Evolutionary conservation across 495 filamentous ascomycete species (phyloP), one percentile per base, ranked within the genome.

Genomic region (Clohesyomyces aquaticus): DNA sequence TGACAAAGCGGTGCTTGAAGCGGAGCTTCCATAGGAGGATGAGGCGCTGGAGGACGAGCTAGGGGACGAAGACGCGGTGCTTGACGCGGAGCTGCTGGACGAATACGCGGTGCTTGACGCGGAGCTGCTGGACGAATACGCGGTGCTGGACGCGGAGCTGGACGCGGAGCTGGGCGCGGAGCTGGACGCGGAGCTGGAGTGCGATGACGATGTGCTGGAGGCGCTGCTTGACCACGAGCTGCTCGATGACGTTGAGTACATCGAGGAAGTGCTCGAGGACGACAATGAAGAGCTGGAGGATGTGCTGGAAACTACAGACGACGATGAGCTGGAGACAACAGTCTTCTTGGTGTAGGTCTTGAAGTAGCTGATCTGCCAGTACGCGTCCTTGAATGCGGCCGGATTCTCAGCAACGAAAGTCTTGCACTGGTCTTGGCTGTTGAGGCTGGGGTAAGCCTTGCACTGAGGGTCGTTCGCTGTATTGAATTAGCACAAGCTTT

Each of bases 301-400:
- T 4, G 46, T 23, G 46, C 46, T 49, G 16, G 18, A 21, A 19
- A 25, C 48, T 21, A 28, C 25, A 29, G 56, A 66, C 21, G 59
- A 52, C 25, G 52, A 61, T 21, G 61, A 65, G 16, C 21, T 43
- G 3, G 28, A 22, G 50, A 47, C 51, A 18, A 41, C 49, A 3
- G 50, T n/a, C 10, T 49, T 49, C 11, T 22, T 46, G 18, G 61
- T 60, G 53, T 59, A 76, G 6, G 72, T 64, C 42, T 72, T 72
- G 50, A 76, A 65, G 29, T 59, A 72, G 46, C 68, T 72, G 55
- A 77, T 72, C 29, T 60, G 46, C 73, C 73, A 76, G 65, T 73
- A 76, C 4, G 70, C 52, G 9, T 75, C 52, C 22, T 19, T 52
- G 65, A 76, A 77, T 14, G 66, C 68, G 10, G 59, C 25, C 21